Base-by-base conservation (phyloP, 2,329 filamentous ascomycete species). In the Exserohilum turcica region DNA sequence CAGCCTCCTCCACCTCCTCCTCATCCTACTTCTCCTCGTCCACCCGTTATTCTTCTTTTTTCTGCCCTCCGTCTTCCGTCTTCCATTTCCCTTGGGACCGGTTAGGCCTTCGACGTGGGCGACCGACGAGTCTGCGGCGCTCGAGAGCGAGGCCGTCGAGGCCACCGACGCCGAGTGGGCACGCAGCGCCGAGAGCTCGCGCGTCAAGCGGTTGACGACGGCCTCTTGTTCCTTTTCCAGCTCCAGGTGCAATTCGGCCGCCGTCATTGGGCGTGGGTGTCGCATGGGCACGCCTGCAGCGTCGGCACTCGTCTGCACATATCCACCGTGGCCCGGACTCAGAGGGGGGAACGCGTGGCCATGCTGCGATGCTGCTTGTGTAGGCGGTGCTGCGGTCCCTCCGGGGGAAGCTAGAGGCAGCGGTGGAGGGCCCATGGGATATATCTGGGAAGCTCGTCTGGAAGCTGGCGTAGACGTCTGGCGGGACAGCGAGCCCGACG, bases 201-300 rank as follows among this genome's bases (percentile, higher is more conserved):
- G 89, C 0, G 91, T 96, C 28, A 97, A 82, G 29, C 93, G 91
- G 77, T 97, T 97, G 56, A 97, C 92, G 66, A 97, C 88, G 31
- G 92, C 90, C 75, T 97, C 93, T 67, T 97, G 92, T 72, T 97
- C 93, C 75, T 95, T 94, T 76, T 97, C 93, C 21, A 97, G 81
- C 77, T 96, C 86, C 54, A 90, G 81, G 74, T 97, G 92, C 56
- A 97, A 81, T 74, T 97, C 93, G 3, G 91, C 89, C 1, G 91
- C 87, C 0, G 93, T 97, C 72, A 97, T 78, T 3, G 92, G 92
- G 31, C 91, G 84, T 5, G 93, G 92, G 73, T 96, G 92, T 58
- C 93, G 85, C 65, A 95, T 77, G 3, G 93, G 92, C 10, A 79
- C 65, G 0, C 89, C 90, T 50, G 85, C 43, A 13, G 67, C 57